Percentiles rank a stretch among this genome's conserved stretches.
phyloP scores from a whole-genome alignment of 192 early-diverging fungal species.

The Linnemannia exigua region DNA sequence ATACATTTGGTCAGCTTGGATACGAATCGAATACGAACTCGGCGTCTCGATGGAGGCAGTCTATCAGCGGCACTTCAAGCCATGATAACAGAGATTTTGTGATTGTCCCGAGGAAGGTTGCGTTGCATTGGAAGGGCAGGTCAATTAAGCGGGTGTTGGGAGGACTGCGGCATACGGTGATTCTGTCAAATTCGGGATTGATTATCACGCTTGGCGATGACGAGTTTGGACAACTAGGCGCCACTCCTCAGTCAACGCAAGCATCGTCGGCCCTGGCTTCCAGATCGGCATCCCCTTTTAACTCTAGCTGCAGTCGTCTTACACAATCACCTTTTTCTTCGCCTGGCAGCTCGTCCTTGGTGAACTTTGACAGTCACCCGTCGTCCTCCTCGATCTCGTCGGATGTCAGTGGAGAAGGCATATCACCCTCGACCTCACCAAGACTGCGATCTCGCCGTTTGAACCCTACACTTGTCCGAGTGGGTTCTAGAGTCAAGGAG shows the following conservation, averaged over 20 bases:
- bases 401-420: not conserved
- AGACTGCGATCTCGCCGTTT: not conserved
- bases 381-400: not conserved
- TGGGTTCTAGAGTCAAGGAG: constrained; percentile 32
- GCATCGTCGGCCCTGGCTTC: not conserved
- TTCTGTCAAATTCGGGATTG: constrained; percentile 27
- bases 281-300: not conserved
- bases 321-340: not conserved
- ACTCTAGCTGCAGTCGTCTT: not conserved
- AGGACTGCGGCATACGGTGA: constrained; percentile 32
- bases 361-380: not conserved
- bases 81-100: not conserved
- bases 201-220: constrained; percentile 38
- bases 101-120: constrained; percentile 2
- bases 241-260: not conserved
- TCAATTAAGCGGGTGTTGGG: constrained; percentile 42
- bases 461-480: constrained; percentile 26
- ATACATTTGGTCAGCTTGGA: constrained; percentile 41
- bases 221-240: constrained; percentile 39
- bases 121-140: constrained; percentile 46
- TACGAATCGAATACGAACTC: not conserved
- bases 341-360: not conserved
- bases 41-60: not conserved
- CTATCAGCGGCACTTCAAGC: not conserved
- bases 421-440: not conserved